phyloP scores from a whole-genome alignment of 73 alveolate species.

The Paramecium octaurelia region DNA sequence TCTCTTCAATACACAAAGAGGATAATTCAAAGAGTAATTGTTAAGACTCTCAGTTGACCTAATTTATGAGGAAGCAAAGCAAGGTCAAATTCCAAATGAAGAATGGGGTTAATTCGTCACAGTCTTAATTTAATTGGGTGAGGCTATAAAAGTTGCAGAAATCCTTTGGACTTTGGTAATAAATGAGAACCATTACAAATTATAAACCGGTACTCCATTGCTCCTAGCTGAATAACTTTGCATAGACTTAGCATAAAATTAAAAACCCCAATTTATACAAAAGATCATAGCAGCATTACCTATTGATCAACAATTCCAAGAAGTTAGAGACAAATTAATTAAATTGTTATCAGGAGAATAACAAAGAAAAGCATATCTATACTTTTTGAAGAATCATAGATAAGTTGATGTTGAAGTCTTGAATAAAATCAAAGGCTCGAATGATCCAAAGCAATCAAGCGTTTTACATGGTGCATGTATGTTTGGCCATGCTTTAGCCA shows the following conservation, averaged over 20 bases:
- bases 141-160: constrained; percentile 10
- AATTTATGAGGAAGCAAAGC: not conserved
- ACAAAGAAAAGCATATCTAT: constrained; percentile 72
- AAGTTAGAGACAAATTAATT: constrained; percentile 54
- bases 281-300: constrained; percentile 62
- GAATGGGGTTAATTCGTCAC: constrained; percentile 37
- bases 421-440: constrained; percentile 63
- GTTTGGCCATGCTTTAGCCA: constrained; percentile 74
- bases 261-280: constrained; percentile 79
- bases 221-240: not conserved
- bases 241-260: constrained; percentile 83
- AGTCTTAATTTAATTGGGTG: constrained; percentile 13
- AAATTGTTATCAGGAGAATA: constrained; percentile 68
- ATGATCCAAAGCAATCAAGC: constrained; percentile 66
- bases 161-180: not conserved
- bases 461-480: constrained; percentile 75
- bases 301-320: constrained; percentile 38
- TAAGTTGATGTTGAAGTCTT: constrained; percentile 74
- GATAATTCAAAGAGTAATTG: not conserved
- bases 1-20: constrained; percentile 1
- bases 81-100: constrained; percentile 32
- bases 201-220: not conserved
- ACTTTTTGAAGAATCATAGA: constrained; percentile 80
- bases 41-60: not conserved
- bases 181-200: not conserved